Evolutionary conservation across 139 green algal genomes (phyloP), one percentile per base, ranked within the genome.

Genomic region (Nannochloris sp.): DNA sequence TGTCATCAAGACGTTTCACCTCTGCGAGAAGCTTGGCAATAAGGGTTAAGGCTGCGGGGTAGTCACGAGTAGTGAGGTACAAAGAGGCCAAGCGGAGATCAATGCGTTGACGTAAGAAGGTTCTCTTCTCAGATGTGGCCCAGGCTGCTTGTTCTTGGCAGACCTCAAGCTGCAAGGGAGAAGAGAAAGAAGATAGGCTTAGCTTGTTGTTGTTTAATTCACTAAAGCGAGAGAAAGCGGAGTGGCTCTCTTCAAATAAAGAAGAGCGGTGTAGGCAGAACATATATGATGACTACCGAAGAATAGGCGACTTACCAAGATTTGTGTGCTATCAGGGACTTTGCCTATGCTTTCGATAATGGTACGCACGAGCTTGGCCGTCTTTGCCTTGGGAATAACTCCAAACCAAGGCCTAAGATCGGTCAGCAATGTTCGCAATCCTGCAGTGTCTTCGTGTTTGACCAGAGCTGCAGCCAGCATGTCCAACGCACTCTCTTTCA

Each of bases 1-100:
- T 99, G 77, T 99, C 93, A 65, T 99, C 93, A 61, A 99, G 80
- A 60, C 88, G 84, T 81, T 97, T 96, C 24, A 99, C 93, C 77
- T 98, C 93, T 8, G 79, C 85, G 30, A 97, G 67, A 55, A 98
- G 80, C 35, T 75, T 86, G 70, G 75, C 59, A 30, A 98, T 90
- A 7, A 97, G 78, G 9, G 75, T 55, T 35, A 97, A 76, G 0
- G 91, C 81, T 2, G 80, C 70, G 2, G 77, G 47, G 67, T 87
- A 98, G n/a, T 96, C 81, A 51, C 70, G 71, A 5, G 65, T 86
- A 8, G 90, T 82, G 67, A 98, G 72, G 64, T 92, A 85, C 37
- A 98, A 79, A 55, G 68, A 82, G n/a, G 88, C 85, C 30, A 98
- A 79, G 24, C 59, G 45, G 62, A 73, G 76, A 77, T 99, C 90